Evolutionary conservation across 73 alveolate genomes (phyloP).

Genomic region (Paramecium octaurelia): DNA sequence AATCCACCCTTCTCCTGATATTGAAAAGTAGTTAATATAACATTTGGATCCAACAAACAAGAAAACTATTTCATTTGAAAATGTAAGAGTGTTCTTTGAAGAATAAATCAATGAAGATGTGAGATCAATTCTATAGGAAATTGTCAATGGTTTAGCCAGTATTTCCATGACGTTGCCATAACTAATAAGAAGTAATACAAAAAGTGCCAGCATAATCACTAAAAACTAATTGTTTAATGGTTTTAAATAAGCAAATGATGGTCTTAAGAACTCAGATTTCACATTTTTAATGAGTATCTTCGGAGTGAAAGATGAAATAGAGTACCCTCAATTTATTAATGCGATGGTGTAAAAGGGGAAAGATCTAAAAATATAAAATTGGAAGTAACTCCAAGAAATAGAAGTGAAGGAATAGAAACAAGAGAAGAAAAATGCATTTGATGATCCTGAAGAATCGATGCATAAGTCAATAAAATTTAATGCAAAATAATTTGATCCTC

Average conservation of each 20-base stretch:
- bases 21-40: background rate
- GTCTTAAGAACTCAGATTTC: background rate
- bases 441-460: background rate
- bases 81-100: background rate
- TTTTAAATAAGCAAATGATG: background rate
- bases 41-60: background rate
- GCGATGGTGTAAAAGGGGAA: background rate
- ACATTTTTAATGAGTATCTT: background rate
- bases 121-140: background rate
- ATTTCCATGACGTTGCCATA: background rate
- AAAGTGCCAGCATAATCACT: background rate
- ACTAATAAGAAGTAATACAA: slow-evolving; percentile 17
- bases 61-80: background rate
- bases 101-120: background rate
- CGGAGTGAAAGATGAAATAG: slow-evolving; percentile 24
- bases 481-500: background rate
- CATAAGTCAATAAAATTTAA: background rate
- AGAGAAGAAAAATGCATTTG: slow-evolving; percentile 7
- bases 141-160: background rate
- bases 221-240: background rate
- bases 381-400: background rate
- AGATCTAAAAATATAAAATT: background rate
- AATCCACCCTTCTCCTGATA: background rate
- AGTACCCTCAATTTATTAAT: background rate
- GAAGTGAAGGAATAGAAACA: background rate